These are phyloP conservation scores for Solanum piurae DNA, from an alignment of 257 asterid genomes.

Conservation along the genomic window DNA sequence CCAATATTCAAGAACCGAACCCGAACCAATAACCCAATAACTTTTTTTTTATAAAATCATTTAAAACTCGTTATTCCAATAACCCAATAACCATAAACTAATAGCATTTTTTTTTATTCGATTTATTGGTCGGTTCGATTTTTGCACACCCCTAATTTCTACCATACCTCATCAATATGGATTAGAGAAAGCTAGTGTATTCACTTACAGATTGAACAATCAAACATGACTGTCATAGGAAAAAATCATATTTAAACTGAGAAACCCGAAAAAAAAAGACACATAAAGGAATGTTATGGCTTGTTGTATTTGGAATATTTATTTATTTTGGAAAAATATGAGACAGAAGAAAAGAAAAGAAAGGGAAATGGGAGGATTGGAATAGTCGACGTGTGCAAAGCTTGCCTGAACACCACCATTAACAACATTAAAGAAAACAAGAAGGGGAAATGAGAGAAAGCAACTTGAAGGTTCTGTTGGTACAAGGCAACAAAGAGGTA, in stretches of 20 bases:
- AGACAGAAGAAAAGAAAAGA: neutral
- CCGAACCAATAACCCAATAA: neutral
- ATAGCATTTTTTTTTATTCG: neutral
- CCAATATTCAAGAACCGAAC: neutral
- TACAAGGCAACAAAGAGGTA: neutral
- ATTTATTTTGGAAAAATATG: neutral
- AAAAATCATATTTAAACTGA: neutral
- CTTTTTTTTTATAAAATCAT: no score
- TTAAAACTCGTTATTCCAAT: neutral
- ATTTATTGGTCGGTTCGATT: neutral
- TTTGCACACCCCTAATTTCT: neutral
- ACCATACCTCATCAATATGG: neutral
- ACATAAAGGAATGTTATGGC: neutral
- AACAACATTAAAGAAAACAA: neutral
- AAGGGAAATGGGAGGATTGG: neutral
- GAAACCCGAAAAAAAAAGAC: neutral
- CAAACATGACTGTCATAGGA: neutral
- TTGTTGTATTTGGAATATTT: neutral
- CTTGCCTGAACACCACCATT: neutral
- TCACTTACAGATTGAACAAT: neutral
- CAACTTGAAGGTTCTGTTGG: neutral
- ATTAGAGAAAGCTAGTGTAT: neutral
- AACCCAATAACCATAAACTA: neutral
- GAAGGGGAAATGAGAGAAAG: neutral
- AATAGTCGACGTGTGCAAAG: neutral